Evolutionary conservation across 2,329 filamentous ascomycete genomes (phyloP), one percentile per base, ranked within the genome.

Genomic region (Drechslerella coelobrocha): DNA sequence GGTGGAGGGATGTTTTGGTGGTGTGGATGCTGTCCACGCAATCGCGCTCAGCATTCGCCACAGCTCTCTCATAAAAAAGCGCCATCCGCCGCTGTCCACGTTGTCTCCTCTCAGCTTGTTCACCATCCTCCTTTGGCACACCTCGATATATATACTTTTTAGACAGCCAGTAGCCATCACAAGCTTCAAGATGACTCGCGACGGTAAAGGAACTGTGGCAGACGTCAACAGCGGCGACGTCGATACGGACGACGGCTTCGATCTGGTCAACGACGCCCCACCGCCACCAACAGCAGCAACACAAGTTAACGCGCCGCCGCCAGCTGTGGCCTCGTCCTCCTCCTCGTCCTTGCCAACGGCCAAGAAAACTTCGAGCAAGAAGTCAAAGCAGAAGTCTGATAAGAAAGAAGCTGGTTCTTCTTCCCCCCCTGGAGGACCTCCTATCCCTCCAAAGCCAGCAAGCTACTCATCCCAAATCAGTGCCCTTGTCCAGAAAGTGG

Each of bases 231-330:
- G 51, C 52, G n/a, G 21, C 31, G 65, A 71, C 48, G 41, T 45
- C 41, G n/a, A 45, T 45, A 45, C 41, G 2, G 66, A 71, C 14
- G 66, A 71, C 34, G 66, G 62, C 29, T 71, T 63, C 34, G 66
- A 71, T 47, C 37, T 71, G 47, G 55, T 71, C 53, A 54, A 71
- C 48, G 59, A 63, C 59, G 66, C 59, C 53, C 51, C 45, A 23
- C 66, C 66, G 59, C 59, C 59, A 61, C 66, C 66, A 71, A 71
- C 66, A 71, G 19, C 59, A 2, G 19, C 66, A 71, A 71, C 66
- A 29, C 66, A 71, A 54, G 14, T 14, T 39, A n/a, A 5, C 4
- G 24, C 41, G 12, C 8, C 51, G n/a, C 24, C 52, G n/a, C 21
- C 51, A 6, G 45, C 53, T 37, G 53, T 21, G 26, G 60, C 47